Evolutionary conservation across 768 basidiomycete genomes (phyloP), one percentile per base, ranked within the genome.

Genomic region (Termitomyces sp.): DNA sequence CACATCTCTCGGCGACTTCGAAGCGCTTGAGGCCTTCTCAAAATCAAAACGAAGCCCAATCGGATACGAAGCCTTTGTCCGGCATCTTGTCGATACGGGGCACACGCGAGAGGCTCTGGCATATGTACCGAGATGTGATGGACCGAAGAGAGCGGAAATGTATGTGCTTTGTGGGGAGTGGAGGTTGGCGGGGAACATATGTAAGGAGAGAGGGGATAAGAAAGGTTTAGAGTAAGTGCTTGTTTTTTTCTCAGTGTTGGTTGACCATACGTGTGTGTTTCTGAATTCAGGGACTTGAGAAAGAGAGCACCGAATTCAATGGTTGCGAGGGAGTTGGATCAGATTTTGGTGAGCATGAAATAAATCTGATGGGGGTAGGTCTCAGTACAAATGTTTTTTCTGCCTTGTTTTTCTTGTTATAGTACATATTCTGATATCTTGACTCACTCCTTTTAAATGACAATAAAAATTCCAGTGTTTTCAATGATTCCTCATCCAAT

Each of bases 161-260:
- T 99, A 92, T 64, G 88, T 94, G 23, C 79, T 85, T 59, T 97
- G 94, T 64, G 89, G 89, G 3, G 96, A 97, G 55, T 97, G 93
- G 93, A 80, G 85, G 39, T 75, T 82, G 67, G 95, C 94, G 0
- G 95, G 88, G 1, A 85, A 82, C 65, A 90, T 93, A 62, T 96
- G 92, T 70, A 96, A 93, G 70, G 92, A 95, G 50, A 77, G 91
- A 27, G 85, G 86, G 1, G 94, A 99, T 68, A 89, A 88, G 69
- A 82, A 79, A 7, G 88, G 85, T 61, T 70, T 98, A 32, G 30
- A 30, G 30, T 30, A 9, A 30, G 30, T 30, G 30, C 8, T 9
- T 30, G 30, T 30, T 30, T 30, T 30, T 5, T 30, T 30, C 9
- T 30, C 10, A 2, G 14, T 11, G 1, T 52, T 2, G 5, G 16